Conservation (phyloP, 768 basidiomycete species). For the Pleurotus tuber-regium region DNA sequence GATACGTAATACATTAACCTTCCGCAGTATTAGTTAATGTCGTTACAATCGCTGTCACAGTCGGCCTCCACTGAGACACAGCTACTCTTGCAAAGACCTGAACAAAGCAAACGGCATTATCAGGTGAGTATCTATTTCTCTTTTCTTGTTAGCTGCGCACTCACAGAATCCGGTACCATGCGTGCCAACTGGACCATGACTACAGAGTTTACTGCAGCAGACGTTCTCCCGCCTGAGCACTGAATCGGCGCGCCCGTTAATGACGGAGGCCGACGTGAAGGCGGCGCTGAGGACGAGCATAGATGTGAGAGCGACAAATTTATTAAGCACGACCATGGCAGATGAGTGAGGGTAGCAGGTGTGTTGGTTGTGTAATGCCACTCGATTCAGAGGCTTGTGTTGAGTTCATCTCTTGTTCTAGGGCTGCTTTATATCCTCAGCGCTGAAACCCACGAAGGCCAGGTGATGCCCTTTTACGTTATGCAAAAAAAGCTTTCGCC, state of each 20-base stretch:
- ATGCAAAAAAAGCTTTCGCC: no score
- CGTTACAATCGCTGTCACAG: not conserved
- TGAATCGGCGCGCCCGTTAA: not conserved
- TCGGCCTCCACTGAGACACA: slow-evolving; percentile 5
- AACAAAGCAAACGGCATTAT: not conserved
- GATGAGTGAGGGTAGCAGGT: not conserved
- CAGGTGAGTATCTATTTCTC: not conserved
- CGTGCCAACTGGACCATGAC: slow-evolving; percentile 1
- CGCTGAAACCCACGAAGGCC: no score
- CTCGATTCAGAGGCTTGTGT: no score
- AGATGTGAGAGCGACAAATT: slow-evolving; percentile 4
- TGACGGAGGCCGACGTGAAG: not conserved
- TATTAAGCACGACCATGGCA: not conserved
- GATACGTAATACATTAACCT: no score
- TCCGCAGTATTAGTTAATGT: no score
- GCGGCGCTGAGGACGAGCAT: slow-evolving; percentile 4
- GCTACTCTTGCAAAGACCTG: slow-evolving; percentile 7
- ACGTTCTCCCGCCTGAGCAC: not conserved
- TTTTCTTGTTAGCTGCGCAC: not conserved
- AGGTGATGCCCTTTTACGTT: no score
- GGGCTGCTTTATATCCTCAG: no score
- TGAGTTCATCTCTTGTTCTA: no score
- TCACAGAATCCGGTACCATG: slow-evolving; percentile 3
- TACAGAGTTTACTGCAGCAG: slow-evolving; percentile 7
- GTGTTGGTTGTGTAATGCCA: not conserved